These are phyloP conservation scores for Eucalyptus tenuipes DNA, from an alignment of 345 rosid genomes.

Conservation along the genomic window DNA sequence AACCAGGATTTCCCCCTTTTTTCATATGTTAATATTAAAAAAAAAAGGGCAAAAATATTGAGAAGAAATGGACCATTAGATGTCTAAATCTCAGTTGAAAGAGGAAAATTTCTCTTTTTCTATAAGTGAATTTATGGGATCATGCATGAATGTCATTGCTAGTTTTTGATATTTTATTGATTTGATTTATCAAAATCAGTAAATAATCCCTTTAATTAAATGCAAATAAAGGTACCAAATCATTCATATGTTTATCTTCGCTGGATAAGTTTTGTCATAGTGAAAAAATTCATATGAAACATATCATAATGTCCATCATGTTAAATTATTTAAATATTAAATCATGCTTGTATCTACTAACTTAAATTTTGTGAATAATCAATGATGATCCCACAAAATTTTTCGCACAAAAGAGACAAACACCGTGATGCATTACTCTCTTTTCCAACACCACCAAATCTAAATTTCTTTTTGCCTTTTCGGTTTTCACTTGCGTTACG, in stretches of 20 bases:
- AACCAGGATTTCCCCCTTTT: not conserved
- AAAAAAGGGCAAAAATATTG: not conserved
- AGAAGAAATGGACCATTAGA: not conserved
- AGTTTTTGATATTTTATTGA: not conserved
- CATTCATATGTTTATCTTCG: not conserved
- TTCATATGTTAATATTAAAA: not conserved
- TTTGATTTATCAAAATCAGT: not conserved
- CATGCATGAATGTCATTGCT: not conserved
- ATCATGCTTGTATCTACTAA: rapidly evolving
- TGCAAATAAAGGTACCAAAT: not conserved
- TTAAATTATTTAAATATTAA: not conserved
- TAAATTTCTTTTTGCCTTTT: not conserved
- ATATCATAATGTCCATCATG: not conserved
- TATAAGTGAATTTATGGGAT: not conserved
- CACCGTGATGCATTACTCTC: rapidly evolving
- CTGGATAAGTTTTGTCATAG: not conserved
- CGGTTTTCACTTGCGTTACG: not conserved
- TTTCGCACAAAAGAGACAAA: not conserved
- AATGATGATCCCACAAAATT: rapidly evolving
- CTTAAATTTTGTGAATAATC: not conserved
- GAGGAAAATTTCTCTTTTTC: not conserved
- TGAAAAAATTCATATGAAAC: not conserved
- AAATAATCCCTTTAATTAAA: not conserved
- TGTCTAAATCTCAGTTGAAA: not conserved
- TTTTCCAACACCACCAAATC: not conserved